phyloP scores from a whole-genome alignment of 1,284 basidiomycete genomes.

The Exsudoporus floridanus region DNA sequence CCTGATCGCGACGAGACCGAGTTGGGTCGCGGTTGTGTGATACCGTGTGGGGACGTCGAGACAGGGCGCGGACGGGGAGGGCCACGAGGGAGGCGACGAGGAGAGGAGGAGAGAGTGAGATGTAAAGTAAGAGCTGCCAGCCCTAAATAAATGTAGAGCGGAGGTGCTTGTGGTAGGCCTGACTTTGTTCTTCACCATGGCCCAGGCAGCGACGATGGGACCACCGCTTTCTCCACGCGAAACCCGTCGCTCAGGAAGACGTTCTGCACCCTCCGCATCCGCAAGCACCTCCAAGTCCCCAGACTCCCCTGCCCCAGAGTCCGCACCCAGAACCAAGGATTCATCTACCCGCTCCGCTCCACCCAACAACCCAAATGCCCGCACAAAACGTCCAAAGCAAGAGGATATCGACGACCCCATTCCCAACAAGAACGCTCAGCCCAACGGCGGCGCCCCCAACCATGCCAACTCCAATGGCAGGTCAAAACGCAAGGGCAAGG shows the following conservation, averaged over 20 bases:
- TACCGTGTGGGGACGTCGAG: neutral
- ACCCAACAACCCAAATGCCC: slow-evolving; percentile 43
- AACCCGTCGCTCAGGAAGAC: slow-evolving; percentile 71
- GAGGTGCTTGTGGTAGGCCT: neutral
- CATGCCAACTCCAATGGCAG: slow-evolving; percentile 39
- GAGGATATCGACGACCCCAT: slow-evolving; percentile 67
- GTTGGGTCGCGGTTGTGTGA: neutral
- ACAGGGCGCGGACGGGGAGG: neutral
- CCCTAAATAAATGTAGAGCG: slow-evolving; percentile 39
- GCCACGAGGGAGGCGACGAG: slow-evolving; percentile 2
- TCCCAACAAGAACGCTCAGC: slow-evolving; percentile 44
- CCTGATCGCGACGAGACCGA: slow-evolving; percentile 22
- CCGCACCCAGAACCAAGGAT: slow-evolving; percentile 42
- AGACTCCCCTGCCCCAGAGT: slow-evolving; percentile 63
- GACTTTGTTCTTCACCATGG: slow-evolving; percentile 38
- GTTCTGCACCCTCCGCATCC: slow-evolving; percentile 63
- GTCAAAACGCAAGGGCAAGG: slow-evolving; percentile 38
- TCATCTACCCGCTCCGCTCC: slow-evolving; percentile 44
- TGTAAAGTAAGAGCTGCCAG: slow-evolving; percentile 32
- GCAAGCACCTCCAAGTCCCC: slow-evolving; percentile 72
- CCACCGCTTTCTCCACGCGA: slow-evolving; percentile 74
- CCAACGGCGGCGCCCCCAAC: slow-evolving; percentile 40
- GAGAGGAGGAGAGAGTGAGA: slow-evolving; percentile 1
- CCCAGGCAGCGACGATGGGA: slow-evolving; percentile 60
- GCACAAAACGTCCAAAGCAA: slow-evolving; percentile 66